Evolutionary conservation across 371 early-diverging fungal genomes (phyloP).

Genomic region (Mortierella sp.): DNA sequence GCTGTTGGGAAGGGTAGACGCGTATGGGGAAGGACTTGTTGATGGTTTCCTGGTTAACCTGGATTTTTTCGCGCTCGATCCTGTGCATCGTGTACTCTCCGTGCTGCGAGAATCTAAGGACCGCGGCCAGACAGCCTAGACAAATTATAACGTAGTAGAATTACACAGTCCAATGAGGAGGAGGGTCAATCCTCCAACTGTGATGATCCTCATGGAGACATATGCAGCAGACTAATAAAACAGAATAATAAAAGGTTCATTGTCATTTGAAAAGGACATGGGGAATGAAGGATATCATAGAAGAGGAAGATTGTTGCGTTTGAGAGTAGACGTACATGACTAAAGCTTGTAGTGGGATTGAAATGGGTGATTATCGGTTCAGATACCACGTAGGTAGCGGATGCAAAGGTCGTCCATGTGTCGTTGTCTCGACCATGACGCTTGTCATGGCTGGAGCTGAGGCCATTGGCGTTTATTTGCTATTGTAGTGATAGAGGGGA

Average conservation of each 20-base stretch:
- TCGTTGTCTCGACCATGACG: not conserved
- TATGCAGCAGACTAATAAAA: conserved; percentile 18
- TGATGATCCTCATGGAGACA: conserved; percentile 25
- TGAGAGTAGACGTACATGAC: conserved; percentile 12
- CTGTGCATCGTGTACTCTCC: not conserved
- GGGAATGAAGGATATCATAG: not conserved
- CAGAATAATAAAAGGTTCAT: not conserved
- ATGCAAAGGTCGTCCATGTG: not conserved
- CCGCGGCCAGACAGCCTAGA: conserved; percentile 32
- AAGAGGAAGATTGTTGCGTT: not conserved
- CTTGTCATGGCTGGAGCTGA: not conserved
- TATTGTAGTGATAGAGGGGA: not conserved
- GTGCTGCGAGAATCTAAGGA: conserved; percentile 11
- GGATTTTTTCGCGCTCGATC: conserved; percentile 9
- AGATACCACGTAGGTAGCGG: conserved; percentile 19
- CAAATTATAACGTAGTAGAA: not conserved
- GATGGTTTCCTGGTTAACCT: conserved; percentile 29
- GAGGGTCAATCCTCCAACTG: conserved; percentile 34
- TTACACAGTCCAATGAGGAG: conserved; percentile 35
- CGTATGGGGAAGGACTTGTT: conserved; percentile 38
- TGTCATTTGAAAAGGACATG: not conserved
- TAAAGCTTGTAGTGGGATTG: not conserved
- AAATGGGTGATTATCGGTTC: conserved; percentile 23
- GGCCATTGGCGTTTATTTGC: not conserved
- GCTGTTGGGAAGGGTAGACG: conserved; percentile 27